These are phyloP conservation scores for Cyanodermella asteris DNA, from an alignment of 2,329 filamentous ascomycete species.

Conservation along the genomic window DNA sequence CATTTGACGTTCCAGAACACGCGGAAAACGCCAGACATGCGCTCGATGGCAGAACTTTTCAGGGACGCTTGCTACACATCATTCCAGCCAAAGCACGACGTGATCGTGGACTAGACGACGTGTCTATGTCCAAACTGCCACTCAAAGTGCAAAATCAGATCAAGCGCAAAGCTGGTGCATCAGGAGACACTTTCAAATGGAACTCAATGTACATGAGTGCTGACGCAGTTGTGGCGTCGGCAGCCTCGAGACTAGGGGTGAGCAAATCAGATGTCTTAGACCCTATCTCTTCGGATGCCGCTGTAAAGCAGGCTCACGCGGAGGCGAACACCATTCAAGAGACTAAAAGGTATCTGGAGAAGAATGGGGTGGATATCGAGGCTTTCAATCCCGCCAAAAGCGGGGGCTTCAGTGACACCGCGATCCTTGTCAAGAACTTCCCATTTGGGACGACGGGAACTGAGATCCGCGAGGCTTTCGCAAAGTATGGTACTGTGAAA, in stretches of 20 bases:
- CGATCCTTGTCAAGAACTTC: slow-evolving; percentile 89
- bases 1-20: slow-evolving; percentile 48
- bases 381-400: slow-evolving; percentile 71
- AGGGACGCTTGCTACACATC: slow-evolving; percentile 79
- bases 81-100: slow-evolving; percentile 67
- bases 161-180: slow-evolving; percentile 60
- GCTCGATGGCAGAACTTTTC: slow-evolving; percentile 69
- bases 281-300: slow-evolving; percentile 85
- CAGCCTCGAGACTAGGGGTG: slow-evolving; percentile 68
- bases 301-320: slow-evolving; percentile 87
- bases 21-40: slow-evolving; percentile 60
- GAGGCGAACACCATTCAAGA: slow-evolving; percentile 94
- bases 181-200: slow-evolving; percentile 74
- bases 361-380: slow-evolving; percentile 76
- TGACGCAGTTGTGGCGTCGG: slow-evolving; percentile 78
- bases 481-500: slow-evolving; percentile 62
- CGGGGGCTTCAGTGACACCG: slow-evolving; percentile 66
- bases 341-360: slow-evolving; percentile 73
- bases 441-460: slow-evolving; percentile 60
- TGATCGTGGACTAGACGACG: slow-evolving; percentile 66
- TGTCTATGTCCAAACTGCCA: slow-evolving; percentile 71
- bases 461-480: slow-evolving; percentile 61
- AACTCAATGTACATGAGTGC: slow-evolving; percentile 98
- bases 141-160: slow-evolving; percentile 88
- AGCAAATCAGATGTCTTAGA: slow-evolving; percentile 82